Percentiles rank a stretch among this genome's conserved stretches.
phyloP scores from a whole-genome alignment of 176 grass and related monocot species.

The Hordeum marinum region DNA sequence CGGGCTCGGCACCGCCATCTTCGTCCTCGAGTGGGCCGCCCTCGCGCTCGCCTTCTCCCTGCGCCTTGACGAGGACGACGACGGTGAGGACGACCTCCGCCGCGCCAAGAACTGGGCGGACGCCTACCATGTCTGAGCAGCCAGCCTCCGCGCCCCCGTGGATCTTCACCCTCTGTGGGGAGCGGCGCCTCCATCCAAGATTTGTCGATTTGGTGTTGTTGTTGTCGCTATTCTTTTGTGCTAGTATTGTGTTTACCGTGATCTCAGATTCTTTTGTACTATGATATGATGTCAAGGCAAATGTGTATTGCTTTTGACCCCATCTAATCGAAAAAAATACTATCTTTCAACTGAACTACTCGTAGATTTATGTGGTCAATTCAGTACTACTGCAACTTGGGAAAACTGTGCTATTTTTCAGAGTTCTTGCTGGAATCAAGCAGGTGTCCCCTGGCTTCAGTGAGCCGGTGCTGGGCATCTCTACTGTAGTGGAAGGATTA shows the following conservation, averaged over 20 bases:
- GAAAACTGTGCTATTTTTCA: neutral
- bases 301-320: constrained; percentile 27
- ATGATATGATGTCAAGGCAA: constrained; percentile 27
- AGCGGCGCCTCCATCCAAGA: neutral
- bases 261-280: neutral
- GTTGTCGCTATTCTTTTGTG: constrained; percentile 3
- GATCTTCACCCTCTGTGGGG: neutral
- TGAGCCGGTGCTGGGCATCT: no score
- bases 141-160: neutral
- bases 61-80: constrained; percentile 34
- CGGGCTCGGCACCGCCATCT: constrained; percentile 67
- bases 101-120: constrained; percentile 62
- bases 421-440: neutral
- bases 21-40: constrained; percentile 81
- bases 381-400: no score
- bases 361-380: neutral
- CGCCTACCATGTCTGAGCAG: constrained; percentile 60
- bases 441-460: no score
- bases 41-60: constrained; percentile 77
- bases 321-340: neutral
- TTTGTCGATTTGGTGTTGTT: neutral
- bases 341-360: no score
- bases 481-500: no score
- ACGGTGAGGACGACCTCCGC: neutral
- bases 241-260: neutral